These are phyloP conservation scores for Sisymbrium altissimum DNA, from an alignment of 345 rosid genomes.

Conservation along the genomic window DNA sequence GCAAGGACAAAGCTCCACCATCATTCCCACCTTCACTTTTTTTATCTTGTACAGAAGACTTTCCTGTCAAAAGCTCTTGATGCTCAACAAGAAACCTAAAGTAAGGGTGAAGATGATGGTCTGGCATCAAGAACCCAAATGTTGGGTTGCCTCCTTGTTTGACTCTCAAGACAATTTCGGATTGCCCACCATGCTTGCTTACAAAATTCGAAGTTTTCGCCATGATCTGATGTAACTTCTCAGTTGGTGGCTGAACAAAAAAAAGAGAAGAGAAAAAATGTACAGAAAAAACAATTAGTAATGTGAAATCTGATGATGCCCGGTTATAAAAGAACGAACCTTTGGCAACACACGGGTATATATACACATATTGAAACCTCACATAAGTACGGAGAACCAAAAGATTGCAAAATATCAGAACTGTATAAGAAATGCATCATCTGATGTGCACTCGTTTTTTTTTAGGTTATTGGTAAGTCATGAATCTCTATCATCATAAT, in stretches of 20 bases:
- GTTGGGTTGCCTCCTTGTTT: constrained; percentile 93
- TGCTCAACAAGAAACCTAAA: constrained; percentile 83
- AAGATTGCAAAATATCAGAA: constrained; percentile 57
- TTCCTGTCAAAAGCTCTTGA: constrained; percentile 65
- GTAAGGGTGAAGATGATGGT: constrained; percentile 67
- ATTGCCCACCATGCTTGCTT: constrained; percentile 81
- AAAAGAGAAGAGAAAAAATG: constrained; percentile 25
- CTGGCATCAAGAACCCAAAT: constrained; percentile 93
- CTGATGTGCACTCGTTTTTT: constrained; percentile 45
- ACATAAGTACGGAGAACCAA: constrained; percentile 49
- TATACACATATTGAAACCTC: constrained; percentile 39
- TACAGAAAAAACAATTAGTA: constrained; percentile 29
- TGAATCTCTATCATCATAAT: constrained; percentile 68
- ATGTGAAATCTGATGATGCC: constrained; percentile 25
- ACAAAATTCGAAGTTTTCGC: constrained; percentile 83
- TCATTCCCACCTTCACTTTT: constrained; percentile 37
- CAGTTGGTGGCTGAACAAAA: constrained; percentile 81
- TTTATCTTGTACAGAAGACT: constrained; percentile 46
- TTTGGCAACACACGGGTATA: constrained; percentile 22
- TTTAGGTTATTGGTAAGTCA: constrained; percentile 54
- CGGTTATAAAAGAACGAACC: constrained; percentile 17
- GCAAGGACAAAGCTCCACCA: constrained; percentile 80
- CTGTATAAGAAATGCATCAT: constrained; percentile 59
- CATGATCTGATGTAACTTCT: constrained; percentile 88
- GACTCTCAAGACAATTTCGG: constrained; percentile 92